Evolutionary conservation across 73 alveolate genomes (phyloP).

Genomic region (Tetrahymena thermophila): DNA sequence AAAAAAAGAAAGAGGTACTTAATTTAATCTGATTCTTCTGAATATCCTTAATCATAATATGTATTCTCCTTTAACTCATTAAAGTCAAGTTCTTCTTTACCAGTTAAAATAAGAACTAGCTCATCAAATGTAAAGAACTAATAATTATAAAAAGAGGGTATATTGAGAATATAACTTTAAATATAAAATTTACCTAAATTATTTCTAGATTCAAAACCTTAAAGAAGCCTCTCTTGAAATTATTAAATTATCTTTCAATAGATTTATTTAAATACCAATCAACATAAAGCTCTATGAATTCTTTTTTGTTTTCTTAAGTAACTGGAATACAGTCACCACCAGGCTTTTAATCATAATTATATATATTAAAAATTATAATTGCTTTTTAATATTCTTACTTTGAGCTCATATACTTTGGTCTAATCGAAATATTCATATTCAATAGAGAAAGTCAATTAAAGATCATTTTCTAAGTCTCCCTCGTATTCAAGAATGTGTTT

Average conservation of each 20-base stretch:
- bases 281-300: constrained; percentile 76
- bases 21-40: constrained; percentile 12
- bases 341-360: constrained; percentile 9
- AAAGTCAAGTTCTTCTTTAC: constrained; percentile 8
- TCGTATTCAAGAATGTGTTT: constrained; percentile 48
- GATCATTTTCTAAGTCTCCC: constrained; percentile 66
- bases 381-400: background rate
- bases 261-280: constrained; percentile 84
- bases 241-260: constrained; percentile 58
- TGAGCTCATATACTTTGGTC: constrained; percentile 55
- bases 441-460: constrained; percentile 56
- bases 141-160: background rate
- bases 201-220: constrained; percentile 28
- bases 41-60: constrained; percentile 25
- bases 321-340: constrained; percentile 77
- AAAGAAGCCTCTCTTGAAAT: constrained; percentile 30
- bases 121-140: constrained; percentile 28
- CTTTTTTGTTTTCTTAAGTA: constrained; percentile 77
- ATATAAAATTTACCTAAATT: background rate
- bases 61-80: constrained; percentile 5
- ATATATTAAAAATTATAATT: no score
- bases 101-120: constrained; percentile 1
- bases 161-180: background rate
- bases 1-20: background rate
- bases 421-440: constrained; percentile 73